Evolutionary conservation across 495 filamentous ascomycete genomes (phyloP).

Genomic region (Penicillium parvum): DNA sequence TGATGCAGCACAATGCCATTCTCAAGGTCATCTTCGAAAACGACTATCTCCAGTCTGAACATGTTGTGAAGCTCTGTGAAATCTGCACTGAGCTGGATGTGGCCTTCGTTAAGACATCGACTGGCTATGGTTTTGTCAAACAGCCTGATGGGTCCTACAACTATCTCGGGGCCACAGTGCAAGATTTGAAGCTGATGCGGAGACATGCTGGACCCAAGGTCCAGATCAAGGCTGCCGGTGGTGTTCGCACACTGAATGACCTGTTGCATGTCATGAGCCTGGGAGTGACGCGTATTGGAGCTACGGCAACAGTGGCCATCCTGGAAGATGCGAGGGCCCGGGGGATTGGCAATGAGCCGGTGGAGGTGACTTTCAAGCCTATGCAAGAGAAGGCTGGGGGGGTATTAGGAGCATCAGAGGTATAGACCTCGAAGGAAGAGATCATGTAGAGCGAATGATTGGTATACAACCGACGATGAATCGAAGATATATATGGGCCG

Average conservation of each 20-base stretch:
- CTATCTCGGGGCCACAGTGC: slow-evolving; percentile 47
- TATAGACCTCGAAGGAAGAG: no score
- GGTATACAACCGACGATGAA: no score
- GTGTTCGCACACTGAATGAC: slow-evolving; percentile 39
- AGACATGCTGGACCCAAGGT: slow-evolving; percentile 38
- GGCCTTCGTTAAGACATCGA: slow-evolving; percentile 55
- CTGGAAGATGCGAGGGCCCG: slow-evolving; percentile 49
- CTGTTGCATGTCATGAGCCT: slow-evolving; percentile 34
- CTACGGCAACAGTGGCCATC: slow-evolving; percentile 50
- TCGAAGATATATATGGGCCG: no score
- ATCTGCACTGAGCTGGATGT: slow-evolving; percentile 47
- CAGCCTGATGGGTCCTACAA: slow-evolving; percentile 44
- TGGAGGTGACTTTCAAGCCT: slow-evolving; percentile 22
- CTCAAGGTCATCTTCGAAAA: slow-evolving; percentile 60
- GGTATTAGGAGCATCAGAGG: no score
- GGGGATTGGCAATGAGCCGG: slow-evolving; percentile 42
- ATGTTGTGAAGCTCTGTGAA: slow-evolving; percentile 46
- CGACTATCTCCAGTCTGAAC: slow-evolving; percentile 43
- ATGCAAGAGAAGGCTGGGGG: slow-evolving; percentile 23
- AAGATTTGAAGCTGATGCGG: slow-evolving; percentile 51
- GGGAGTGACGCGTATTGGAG: slow-evolving; percentile 45
- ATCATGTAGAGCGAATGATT: no score
- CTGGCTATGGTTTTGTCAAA: slow-evolving; percentile 56
- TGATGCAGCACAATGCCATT: slow-evolving; percentile 34
- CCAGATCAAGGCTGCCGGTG: slow-evolving; percentile 55